These are phyloP conservation scores for Nitzschia sp. DNA, from an alignment of 108 stramenopile species.

Conservation along the genomic window DNA sequence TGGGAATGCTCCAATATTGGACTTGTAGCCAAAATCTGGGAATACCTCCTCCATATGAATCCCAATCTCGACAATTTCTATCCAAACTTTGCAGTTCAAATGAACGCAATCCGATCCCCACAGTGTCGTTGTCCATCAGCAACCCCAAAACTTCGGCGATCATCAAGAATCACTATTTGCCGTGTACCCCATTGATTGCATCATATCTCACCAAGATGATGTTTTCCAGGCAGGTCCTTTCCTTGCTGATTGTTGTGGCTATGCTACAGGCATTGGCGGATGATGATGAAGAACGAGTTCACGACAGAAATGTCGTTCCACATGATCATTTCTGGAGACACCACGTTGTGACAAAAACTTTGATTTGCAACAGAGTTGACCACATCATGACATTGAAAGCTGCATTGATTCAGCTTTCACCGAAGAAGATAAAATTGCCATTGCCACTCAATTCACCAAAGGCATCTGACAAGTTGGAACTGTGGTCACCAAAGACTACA, in stretches of 20 bases:
- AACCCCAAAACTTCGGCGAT: no score
- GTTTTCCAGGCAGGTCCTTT: neutral
- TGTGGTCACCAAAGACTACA: constrained; percentile 4
- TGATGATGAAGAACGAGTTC: constrained; percentile 10
- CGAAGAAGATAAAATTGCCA: constrained; percentile 12
- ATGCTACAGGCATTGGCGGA: neutral
- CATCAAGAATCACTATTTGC: no score
- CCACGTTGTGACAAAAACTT: constrained; percentile 6
- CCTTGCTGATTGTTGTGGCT: neutral
- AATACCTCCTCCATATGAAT: no score
- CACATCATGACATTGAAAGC: constrained; percentile 19
- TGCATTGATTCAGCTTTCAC: constrained; percentile 28
- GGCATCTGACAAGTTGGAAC: constrained; percentile 20
- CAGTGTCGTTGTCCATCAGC: no score
- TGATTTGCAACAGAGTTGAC: constrained; percentile 34
- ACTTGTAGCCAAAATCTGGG: no score
- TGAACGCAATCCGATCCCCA: no score
- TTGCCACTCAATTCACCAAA: constrained; percentile 14
- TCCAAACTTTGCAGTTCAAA: no score
- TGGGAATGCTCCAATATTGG: no score
- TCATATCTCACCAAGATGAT: neutral
- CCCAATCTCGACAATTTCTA: no score
- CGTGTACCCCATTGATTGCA: no score
- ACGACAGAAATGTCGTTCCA: constrained; percentile 4
- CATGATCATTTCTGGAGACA: constrained; percentile 45